Base-by-base conservation (phyloP, 1,284 basidiomycete species). In the Rhodotorula sp. region DNA sequence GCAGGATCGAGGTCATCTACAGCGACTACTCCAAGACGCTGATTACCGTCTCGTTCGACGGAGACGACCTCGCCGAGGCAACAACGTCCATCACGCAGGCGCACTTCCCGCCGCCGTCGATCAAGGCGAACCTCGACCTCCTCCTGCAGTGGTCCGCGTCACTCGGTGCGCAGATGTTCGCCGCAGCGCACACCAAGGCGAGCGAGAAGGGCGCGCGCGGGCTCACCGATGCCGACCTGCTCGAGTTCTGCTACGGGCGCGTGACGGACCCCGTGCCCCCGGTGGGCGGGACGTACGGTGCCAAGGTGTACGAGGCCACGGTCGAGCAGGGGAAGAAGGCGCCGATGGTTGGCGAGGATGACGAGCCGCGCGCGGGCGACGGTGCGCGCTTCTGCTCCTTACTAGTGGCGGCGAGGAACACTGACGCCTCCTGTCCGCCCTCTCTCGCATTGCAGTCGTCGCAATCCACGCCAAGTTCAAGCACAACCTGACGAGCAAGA, bases 401-500 rank as follows among this genome's bases (percentile, higher is more conserved):
- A 37, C 15, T 57, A 0, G 32, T 34, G 9, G 12, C 36, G 29
- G 21, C n/a, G 22, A 25, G 50, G 13, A 9, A 19, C 44, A 2
- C 34, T 50, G 46, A 29, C 17, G 10, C 48, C 8, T 32, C n/a
- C 3, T 19, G 7, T 46, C 9, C 22, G 10, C 13, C 21, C 25
- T 1, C 32, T 34, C 8, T 25, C 32, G n/a, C n/a, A n/a, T 9
- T 13, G 21, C 55, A 72, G 70, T 76, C 60, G 55, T 72, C 60
- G 86, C 88, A 63, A 82, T 95, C 75, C 83, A 85, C 66, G 91
- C 90, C 64, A 89, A 88, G 80, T 84, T 97, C 78, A 94, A 93
- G 80, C 94, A 94, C 0, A 90, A 93, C 79, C 86, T 85, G 60
- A 95, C 96, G 80, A 85, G 84, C 83, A 83, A 79, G 85, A 88